phyloP scores from a whole-genome alignment of 371 early-diverging fungal species.

The Umbelopsis sp. region DNA sequence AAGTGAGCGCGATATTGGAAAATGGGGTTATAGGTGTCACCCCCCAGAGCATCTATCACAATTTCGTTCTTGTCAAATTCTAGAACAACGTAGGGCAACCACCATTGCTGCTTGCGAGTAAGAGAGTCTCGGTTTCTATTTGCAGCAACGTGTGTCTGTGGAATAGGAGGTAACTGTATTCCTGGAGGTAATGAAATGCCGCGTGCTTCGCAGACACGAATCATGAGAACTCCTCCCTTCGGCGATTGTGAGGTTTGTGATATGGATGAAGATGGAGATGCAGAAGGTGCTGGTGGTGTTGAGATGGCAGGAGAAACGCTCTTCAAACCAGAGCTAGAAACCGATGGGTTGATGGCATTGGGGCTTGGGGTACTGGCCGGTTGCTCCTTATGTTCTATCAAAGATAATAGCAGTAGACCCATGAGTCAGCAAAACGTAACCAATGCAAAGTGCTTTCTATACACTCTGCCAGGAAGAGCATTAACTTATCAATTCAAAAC shows the following conservation, averaged over 20 bases:
- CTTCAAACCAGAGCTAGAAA: slow-evolving; percentile 2
- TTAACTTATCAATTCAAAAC: neutral
- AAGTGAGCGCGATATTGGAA: slow-evolving; percentile 90
- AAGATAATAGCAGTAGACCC: neutral
- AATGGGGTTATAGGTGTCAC: slow-evolving; percentile 72
- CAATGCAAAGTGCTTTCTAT: neutral
- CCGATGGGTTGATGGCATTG: neutral
- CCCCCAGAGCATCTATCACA: slow-evolving; percentile 79
- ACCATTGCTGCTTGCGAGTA: slow-evolving; percentile 73
- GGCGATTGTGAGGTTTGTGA: slow-evolving; percentile 35
- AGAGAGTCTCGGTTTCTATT: slow-evolving; percentile 65
- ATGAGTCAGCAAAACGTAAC: slow-evolving; percentile 4
- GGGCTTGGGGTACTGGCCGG: neutral
- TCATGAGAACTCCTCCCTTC: slow-evolving; percentile 71
- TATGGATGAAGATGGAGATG: slow-evolving; percentile 25
- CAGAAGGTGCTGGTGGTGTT: slow-evolving; percentile 16
- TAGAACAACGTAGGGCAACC: slow-evolving; percentile 86
- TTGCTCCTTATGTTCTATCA: slow-evolving; percentile 34
- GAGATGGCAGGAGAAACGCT: slow-evolving; percentile 8
- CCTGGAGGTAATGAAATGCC: slow-evolving; percentile 68
- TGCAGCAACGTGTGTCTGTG: slow-evolving; percentile 31
- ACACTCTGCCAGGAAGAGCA: neutral
- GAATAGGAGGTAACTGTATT: slow-evolving; percentile 46
- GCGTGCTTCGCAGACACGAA: slow-evolving; percentile 83
- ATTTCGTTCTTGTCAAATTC: slow-evolving; percentile 96